These are phyloP conservation scores for Tilletiopsis washingtonensis DNA, from an alignment of 1,284 basidiomycete species.

Conservation along the genomic window DNA sequence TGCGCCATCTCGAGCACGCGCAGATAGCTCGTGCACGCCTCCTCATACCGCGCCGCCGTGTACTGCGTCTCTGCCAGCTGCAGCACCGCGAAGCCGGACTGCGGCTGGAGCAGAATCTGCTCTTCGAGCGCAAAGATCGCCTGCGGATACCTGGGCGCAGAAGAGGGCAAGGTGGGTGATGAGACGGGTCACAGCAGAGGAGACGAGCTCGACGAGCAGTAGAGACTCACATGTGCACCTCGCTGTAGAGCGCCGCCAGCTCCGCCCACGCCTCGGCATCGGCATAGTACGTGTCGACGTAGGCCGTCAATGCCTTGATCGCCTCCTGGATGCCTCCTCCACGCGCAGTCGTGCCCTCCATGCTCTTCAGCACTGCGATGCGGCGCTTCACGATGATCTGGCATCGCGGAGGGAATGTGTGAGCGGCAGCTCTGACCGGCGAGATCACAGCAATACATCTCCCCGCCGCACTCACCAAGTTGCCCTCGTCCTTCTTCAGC, in stretches of 20 bases:
- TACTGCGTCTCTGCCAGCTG: slow-evolving; percentile 81
- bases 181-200: slow-evolving; percentile 3
- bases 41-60: slow-evolving; percentile 58
- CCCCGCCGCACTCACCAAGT: slow-evolving; percentile 57
- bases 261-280: slow-evolving; percentile 89
- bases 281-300: slow-evolving; percentile 85
- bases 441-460: neutral
- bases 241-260: slow-evolving; percentile 78
- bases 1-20: slow-evolving; percentile 35
- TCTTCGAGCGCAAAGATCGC: slow-evolving; percentile 71
- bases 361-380: slow-evolving; percentile 56
- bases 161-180: slow-evolving; percentile 39
- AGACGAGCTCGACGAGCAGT: slow-evolving; percentile 20
- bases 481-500: slow-evolving; percentile 63
- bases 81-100: slow-evolving; percentile 73
- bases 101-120: slow-evolving; percentile 69
- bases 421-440: neutral
- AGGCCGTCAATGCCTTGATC: slow-evolving; percentile 65
- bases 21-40: slow-evolving; percentile 40
- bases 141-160: slow-evolving; percentile 54
- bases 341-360: slow-evolving; percentile 4
- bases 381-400: slow-evolving; percentile 76
- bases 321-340: slow-evolving; percentile 51
- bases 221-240: slow-evolving; percentile 63
- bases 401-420: neutral